These are phyloP conservation scores for Mortierella alpina DNA, from an alignment of 192 early-diverging fungal species.

Conservation along the genomic window DNA sequence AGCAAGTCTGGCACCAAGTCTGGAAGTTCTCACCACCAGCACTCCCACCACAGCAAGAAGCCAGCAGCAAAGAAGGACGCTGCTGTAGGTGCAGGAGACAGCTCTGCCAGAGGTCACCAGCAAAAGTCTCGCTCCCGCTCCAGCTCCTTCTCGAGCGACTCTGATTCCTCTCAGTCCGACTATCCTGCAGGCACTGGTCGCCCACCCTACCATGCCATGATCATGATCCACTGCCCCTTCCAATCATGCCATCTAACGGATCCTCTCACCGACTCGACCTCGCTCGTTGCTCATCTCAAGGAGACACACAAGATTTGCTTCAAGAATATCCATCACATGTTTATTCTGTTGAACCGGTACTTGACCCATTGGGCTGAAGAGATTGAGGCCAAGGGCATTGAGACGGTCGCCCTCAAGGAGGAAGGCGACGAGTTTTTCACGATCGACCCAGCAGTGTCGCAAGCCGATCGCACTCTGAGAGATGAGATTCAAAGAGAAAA, in stretches of 20 bases:
- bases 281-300: slow-evolving; percentile 74
- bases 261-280: slow-evolving; percentile 69
- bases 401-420: slow-evolving; percentile 44
- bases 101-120: background rate
- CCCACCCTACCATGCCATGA: slow-evolving; percentile 60
- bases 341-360: slow-evolving; percentile 81
- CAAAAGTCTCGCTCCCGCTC: slow-evolving; percentile 33
- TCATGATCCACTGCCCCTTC: slow-evolving; percentile 78
- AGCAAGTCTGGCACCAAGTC: slow-evolving; percentile 3
- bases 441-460: slow-evolving; percentile 69
- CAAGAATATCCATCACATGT: slow-evolving; percentile 81
- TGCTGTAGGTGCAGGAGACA: background rate
- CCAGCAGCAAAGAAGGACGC: slow-evolving; percentile 24
- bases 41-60: slow-evolving; percentile 29
- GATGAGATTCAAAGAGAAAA: slow-evolving; percentile 78
- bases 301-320: slow-evolving; percentile 72
- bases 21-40: background rate
- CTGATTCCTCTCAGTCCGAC: slow-evolving; percentile 48
- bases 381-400: slow-evolving; percentile 48
- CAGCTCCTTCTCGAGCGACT: slow-evolving; percentile 52
- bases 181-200: slow-evolving; percentile 44
- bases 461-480: slow-evolving; percentile 73
- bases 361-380: slow-evolving; percentile 76
- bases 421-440: slow-evolving; percentile 56
- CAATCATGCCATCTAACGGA: slow-evolving; percentile 60